phyloP scores from a whole-genome alignment of 176 grass and related monocot genomes.

The Phoenix dactylifera region DNA sequence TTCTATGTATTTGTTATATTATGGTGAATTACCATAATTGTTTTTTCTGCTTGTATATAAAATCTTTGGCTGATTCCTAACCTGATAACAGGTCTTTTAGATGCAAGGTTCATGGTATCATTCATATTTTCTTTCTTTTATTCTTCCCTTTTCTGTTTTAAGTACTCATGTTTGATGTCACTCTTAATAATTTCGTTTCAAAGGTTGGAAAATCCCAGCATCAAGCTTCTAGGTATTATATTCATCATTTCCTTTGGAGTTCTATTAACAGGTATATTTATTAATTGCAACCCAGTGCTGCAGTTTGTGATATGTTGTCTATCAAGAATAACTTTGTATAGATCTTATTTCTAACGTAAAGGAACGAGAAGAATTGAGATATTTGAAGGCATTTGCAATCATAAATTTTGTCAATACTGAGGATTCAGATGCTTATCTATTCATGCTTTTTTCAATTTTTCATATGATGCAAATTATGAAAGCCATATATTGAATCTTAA shows the following conservation, averaged over 20 bases:
- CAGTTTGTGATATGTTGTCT: neutral
- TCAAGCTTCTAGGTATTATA: conserved; percentile 95
- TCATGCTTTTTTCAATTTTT: no score
- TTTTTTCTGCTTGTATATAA: no score
- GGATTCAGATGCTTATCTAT: no score
- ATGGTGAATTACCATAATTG: no score
- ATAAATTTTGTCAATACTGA: neutral
- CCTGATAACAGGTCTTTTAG: no score
- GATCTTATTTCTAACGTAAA: no score
- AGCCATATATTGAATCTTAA: no score
- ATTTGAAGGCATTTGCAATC: neutral
- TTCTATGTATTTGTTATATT: no score
- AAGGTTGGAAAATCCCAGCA: conserved; percentile 94
- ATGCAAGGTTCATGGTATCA: neutral
- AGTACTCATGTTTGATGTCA: neutral
- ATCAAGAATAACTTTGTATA: no score
- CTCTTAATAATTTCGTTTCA: conserved; percentile 8
- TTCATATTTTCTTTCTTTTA: neutral
- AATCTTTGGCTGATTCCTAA: no score
- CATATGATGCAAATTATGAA: no score
- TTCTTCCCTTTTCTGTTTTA: neutral
- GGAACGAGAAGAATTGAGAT: neutral
- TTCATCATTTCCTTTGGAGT: conserved; percentile 84
- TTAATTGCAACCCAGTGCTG: neutral
- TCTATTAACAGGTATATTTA: conserved; percentile 68